These are phyloP conservation scores for Blastomyces percursus DNA, from an alignment of 2,329 filamentous ascomycete genomes.

Conservation along the genomic window DNA sequence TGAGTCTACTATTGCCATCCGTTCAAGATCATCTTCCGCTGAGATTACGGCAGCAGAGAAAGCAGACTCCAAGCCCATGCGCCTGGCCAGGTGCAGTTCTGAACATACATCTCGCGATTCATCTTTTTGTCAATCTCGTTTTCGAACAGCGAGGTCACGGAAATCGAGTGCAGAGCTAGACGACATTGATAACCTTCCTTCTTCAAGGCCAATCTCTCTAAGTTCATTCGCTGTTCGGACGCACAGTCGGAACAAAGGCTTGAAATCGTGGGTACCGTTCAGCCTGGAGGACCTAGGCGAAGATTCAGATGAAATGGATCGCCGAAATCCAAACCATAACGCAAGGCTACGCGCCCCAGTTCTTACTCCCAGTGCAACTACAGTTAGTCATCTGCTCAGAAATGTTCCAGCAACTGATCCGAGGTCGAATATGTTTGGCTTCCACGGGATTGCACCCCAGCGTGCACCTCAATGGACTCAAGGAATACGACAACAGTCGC, in stretches of 20 bases:
- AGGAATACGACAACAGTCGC: neutral
- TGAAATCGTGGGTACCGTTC: conserved; percentile 16
- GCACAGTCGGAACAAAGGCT: conserved; percentile 14
- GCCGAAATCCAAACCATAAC: conserved; percentile 6
- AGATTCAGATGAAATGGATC: conserved; percentile 5
- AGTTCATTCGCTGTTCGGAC: conserved; percentile 3
- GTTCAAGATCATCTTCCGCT: neutral
- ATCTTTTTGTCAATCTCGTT: neutral
- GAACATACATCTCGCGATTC: neutral
- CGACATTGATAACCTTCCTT: conserved; percentile 2
- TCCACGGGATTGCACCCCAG: neutral
- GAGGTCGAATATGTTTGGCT: neutral
- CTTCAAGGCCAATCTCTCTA: conserved; percentile 7
- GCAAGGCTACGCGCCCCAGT: conserved; percentile 9
- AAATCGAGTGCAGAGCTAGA: conserved; percentile 6
- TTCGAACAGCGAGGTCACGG: neutral
- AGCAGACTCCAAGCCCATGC: neutral
- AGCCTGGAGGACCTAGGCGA: conserved; percentile 8
- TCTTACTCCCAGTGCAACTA: neutral
- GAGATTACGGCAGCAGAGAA: neutral
- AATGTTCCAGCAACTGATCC: conserved; percentile 9
- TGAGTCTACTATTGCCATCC: neutral
- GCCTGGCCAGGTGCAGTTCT: neutral
- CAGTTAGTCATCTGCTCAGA: conserved; percentile 9
- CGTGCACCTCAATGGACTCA: neutral